Percentiles rank a stretch among this genome's conserved stretches.
Evolutionary conservation across 441 rosid species (phyloP).

Genomic region (Melastoma candidum): DNA sequence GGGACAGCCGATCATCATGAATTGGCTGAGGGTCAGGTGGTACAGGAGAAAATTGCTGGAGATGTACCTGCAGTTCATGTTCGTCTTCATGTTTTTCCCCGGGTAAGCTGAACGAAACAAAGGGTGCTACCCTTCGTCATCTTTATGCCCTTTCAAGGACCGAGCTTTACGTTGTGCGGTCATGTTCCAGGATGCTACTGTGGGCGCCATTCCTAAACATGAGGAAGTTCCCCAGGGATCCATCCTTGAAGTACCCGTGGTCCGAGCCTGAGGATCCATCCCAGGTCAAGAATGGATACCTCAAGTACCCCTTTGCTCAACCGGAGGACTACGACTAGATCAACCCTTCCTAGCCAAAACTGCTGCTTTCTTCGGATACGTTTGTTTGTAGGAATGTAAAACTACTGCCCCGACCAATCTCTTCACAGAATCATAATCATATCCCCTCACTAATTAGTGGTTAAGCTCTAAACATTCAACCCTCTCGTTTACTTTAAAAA

Average conservation of each 20-base stretch:
- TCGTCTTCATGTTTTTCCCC: slow-evolving; percentile 77
- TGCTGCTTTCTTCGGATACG: too few relatives aligned
- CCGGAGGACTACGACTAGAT: slow-evolving; percentile 68
- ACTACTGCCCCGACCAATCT: too few relatives aligned
- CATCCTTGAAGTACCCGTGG: slow-evolving; percentile 13
- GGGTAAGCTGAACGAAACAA: slow-evolving; percentile 35
- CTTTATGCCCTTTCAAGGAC: too few relatives aligned
- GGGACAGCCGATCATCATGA: slow-evolving; percentile 77
- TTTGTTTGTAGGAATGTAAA: too few relatives aligned
- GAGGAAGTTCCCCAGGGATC: slow-evolving; percentile 82
- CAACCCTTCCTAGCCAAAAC: neutral
- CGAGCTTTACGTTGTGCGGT: too few relatives aligned
- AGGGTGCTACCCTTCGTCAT: too few relatives aligned
- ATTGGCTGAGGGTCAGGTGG: slow-evolving; percentile 81
- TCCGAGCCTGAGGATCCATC: too few relatives aligned
- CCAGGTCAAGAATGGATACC: slow-evolving; percentile 34
- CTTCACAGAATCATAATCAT: too few relatives aligned
- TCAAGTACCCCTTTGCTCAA: slow-evolving; percentile 62
- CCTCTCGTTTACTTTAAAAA: too few relatives aligned
- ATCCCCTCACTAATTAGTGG: too few relatives aligned
- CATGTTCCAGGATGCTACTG: slow-evolving; percentile 35
- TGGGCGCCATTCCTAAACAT: slow-evolving; percentile 91
- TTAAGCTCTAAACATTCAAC: too few relatives aligned
- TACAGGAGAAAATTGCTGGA: slow-evolving; percentile 71
- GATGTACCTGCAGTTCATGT: slow-evolving; percentile 92